Conservation (phyloP, 1,284 basidiomycete genomes). For the Bjerkandera adusta region DNA sequence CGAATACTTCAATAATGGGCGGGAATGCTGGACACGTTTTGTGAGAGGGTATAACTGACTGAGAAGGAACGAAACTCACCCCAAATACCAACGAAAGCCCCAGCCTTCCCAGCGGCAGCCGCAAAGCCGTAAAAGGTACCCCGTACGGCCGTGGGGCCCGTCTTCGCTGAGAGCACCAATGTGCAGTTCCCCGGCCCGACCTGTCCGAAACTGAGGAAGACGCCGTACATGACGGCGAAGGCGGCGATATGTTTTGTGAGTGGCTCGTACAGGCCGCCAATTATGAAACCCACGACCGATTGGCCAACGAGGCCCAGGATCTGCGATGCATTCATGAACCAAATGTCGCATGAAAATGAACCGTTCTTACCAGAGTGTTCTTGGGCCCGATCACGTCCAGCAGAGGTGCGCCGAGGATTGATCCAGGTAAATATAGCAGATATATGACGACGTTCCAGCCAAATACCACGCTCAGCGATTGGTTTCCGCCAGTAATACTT, state of each 20-base stretch:
- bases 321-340: no score
- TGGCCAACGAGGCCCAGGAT: conserved; percentile 71
- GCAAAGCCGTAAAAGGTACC: conserved; percentile 86
- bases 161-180: conserved; percentile 80
- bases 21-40: conserved; percentile 20
- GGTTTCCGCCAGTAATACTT: conserved; percentile 58
- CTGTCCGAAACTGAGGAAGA: conserved; percentile 88
- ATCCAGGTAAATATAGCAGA: conserved; percentile 79
- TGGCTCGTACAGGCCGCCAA: conserved; percentile 74
- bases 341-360: neutral
- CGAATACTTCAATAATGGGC: conserved; percentile 68
- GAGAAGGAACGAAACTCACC: conserved; percentile 40
- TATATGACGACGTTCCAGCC: conserved; percentile 81
- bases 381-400: conserved; percentile 77
- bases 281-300: conserved; percentile 77
- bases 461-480: conserved; percentile 57
- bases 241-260: conserved; percentile 67
- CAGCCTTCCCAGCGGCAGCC: conserved; percentile 89
- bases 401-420: conserved; percentile 74
- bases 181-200: conserved; percentile 80
- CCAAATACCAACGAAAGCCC: conserved; percentile 84
- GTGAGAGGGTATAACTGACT: neutral
- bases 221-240: conserved; percentile 87
- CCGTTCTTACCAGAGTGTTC: conserved; percentile 71
- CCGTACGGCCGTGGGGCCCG: conserved; percentile 80